phyloP scores from a whole-genome alignment of 345 rosid species.

The Citrus reticulata region DNA sequence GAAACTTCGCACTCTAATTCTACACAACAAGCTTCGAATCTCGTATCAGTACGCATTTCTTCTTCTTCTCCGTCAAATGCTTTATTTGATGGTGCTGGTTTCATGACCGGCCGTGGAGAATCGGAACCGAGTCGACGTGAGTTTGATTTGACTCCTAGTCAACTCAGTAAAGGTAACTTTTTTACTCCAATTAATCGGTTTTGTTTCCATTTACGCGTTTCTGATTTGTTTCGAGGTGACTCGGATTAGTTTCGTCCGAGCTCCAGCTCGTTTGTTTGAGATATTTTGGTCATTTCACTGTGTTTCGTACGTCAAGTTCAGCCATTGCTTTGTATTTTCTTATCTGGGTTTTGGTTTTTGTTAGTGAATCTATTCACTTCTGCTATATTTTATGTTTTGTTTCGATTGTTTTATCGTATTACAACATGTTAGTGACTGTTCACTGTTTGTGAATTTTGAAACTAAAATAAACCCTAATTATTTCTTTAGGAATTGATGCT shows the following conservation, averaged over 20 bases:
- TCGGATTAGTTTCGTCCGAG: constrained; percentile 15
- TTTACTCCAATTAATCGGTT: constrained; percentile 16
- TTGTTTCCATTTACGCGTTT: constrained; percentile 3
- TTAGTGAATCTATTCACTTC: constrained; percentile 30
- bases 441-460: constrained; percentile 27
- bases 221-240: constrained; percentile 19
- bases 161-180: constrained; percentile 21
- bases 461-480: constrained; percentile 42
- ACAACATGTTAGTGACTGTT: constrained; percentile 28
- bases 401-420: constrained; percentile 18
- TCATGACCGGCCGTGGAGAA: constrained; percentile 41
- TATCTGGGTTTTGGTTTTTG: constrained; percentile 40
- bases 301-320: constrained; percentile 42
- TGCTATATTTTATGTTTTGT: constrained; percentile 34
- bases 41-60: neutral
- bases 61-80: constrained; percentile 23
- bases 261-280: constrained; percentile 28
- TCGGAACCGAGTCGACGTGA: constrained; percentile 28
- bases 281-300: constrained; percentile 51
- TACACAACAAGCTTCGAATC: constrained; percentile 36
- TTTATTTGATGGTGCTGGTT: constrained; percentile 32
- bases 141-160: constrained; percentile 12
- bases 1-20: constrained; percentile 55
- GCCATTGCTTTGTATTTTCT: constrained; percentile 20
- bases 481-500: constrained; percentile 19